Evolutionary conservation across 148 eudicot genomes (phyloP).

Genomic region (Polygonum maritimum): DNA sequence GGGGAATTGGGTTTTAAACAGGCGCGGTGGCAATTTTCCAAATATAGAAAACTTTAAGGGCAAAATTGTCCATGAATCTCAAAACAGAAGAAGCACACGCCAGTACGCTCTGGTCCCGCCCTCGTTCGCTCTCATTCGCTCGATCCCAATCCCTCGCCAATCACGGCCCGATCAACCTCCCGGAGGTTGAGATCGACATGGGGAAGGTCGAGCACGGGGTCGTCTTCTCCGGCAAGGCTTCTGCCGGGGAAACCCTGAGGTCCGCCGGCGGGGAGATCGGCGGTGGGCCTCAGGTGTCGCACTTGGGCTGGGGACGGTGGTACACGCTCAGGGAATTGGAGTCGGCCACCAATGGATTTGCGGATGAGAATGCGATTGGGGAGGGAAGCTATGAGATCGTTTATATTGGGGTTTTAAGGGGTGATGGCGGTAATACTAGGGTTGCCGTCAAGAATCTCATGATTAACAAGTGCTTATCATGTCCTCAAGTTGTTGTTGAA

Average conservation of each 20-base stretch:
- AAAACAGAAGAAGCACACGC: too few species aligned
- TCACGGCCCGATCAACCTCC: conserved; percentile 25
- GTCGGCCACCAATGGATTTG: conserved; percentile 54
- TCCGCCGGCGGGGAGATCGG: conserved; percentile 16
- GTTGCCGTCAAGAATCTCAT: conserved; percentile 15
- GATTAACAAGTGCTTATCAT: conserved; percentile 8
- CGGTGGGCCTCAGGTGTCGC: conserved; percentile 72
- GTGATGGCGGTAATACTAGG: neutral
- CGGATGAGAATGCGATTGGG: conserved; percentile 17
- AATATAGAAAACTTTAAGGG: too few species aligned
- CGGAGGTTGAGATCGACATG: conserved; percentile 84
- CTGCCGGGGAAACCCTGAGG: conserved; percentile 64
- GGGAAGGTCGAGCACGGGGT: conserved; percentile 81
- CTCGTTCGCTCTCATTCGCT: too few species aligned
- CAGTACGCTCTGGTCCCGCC: too few species aligned
- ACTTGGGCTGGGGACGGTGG: conserved; percentile 87
- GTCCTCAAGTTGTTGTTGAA: too few species aligned
- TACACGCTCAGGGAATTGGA: conserved; percentile 77
- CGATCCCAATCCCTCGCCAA: conserved; percentile 29
- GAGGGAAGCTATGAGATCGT: conserved; percentile 13
- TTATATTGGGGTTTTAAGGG: conserved; percentile 10
- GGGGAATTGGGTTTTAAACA: too few species aligned
- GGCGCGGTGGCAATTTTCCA: too few species aligned
- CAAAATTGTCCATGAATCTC: too few species aligned
- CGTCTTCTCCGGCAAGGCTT: conserved; percentile 60